phyloP scores from a whole-genome alignment of 106 monocot species.

The Phalaenopsis equestris region DNA sequence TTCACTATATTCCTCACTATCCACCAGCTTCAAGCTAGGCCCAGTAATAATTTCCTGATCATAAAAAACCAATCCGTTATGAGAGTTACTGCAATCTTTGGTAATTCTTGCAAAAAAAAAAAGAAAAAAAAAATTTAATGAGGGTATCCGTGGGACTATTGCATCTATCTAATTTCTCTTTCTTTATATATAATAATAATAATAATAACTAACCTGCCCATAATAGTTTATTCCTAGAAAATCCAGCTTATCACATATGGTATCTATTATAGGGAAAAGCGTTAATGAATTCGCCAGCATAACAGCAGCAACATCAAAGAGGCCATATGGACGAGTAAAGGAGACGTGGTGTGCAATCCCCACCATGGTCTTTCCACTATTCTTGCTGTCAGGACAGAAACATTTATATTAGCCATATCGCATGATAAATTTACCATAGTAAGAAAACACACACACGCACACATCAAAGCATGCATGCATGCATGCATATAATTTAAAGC shows the following conservation, averaged over 20 bases:
- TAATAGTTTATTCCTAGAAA: slow-evolving; percentile 97
- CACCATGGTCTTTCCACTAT: slow-evolving; percentile 36
- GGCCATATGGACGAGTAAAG: slow-evolving; percentile 84
- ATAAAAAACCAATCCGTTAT: slow-evolving; percentile 1
- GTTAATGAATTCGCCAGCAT: slow-evolving; percentile 65
- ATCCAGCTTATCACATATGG: slow-evolving; percentile 75
- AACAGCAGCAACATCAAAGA: slow-evolving; percentile 84
- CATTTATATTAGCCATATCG: neutral
- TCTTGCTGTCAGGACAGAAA: slow-evolving; percentile 32
- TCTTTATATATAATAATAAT: no score
- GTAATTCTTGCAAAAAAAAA: no score
- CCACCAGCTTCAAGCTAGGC: slow-evolving; percentile 78
- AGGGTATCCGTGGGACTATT: no score
- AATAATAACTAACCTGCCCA: slow-evolving; percentile 56
- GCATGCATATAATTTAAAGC: neutral
- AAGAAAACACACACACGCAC: neutral
- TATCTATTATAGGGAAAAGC: slow-evolving; percentile 77
- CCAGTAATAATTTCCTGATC: slow-evolving; percentile 80
- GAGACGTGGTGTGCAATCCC: slow-evolving; percentile 90
- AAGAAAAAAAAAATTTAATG: no score
- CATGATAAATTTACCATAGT: neutral
- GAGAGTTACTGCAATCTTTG: neutral
- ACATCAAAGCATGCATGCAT: no score
- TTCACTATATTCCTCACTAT: slow-evolving; percentile 83
- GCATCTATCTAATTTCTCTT: no score